phyloP scores from a whole-genome alignment of 169 alveolate genomes.

The Plasmodium malariae region DNA sequence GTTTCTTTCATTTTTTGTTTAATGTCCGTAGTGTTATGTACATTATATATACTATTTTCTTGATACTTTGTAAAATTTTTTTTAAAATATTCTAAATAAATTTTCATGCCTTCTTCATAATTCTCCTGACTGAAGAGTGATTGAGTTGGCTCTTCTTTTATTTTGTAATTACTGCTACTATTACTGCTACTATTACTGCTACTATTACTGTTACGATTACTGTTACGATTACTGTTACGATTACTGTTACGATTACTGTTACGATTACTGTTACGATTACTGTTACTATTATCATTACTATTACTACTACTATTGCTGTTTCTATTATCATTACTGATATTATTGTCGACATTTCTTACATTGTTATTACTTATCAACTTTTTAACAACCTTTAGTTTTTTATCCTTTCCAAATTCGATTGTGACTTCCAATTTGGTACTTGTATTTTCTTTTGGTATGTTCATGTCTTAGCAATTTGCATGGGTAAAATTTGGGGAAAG shows the following conservation, averaged over 20 bases:
- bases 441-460: slow-evolving; percentile 34
- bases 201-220: background rate
- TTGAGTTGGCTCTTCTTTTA: background rate
- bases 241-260: too few species aligned
- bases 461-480: slow-evolving; percentile 15
- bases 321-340: background rate
- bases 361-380: background rate
- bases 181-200: background rate
- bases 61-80: slow-evolving; percentile 20
- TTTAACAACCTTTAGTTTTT: slow-evolving; percentile 34
- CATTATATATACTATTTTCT: slow-evolving; percentile 24
- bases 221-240: too few species aligned
- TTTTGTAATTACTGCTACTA: background rate
- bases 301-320: background rate
- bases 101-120: slow-evolving; percentile 31
- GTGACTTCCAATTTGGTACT: slow-evolving; percentile 2
- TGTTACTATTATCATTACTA: background rate
- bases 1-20: slow-evolving; percentile 36
- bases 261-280: background rate
- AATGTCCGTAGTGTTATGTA: slow-evolving; percentile 16
- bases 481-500: background rate
- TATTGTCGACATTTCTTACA: background rate
- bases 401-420: slow-evolving; percentile 35
- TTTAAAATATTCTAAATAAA: slow-evolving; percentile 31
- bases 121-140: background rate